A percentile compares a stretch with the other conserved stretches of the same genome.
Conservation (phyloP, 768 basidiomycete genomes). For the Cystobasidium ongulense region DNA sequence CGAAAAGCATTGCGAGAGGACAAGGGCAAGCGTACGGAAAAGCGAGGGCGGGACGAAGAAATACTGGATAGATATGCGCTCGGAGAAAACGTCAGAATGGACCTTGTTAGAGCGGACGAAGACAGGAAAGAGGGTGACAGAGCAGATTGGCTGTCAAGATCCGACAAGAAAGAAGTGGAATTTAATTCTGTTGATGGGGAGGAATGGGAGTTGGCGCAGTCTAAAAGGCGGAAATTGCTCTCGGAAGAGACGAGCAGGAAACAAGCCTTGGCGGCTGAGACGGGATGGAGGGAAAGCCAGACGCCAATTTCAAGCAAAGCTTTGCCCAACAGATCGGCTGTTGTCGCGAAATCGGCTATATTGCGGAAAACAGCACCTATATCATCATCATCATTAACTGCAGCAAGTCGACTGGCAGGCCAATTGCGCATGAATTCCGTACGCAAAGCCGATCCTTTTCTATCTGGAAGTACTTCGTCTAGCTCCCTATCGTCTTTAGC, state of each 20-base stretch:
- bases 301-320: neutral
- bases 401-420: neutral
- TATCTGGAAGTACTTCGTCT: neutral
- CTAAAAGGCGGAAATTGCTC: neutral
- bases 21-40: conserved; percentile 68
- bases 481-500: neutral
- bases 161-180: conserved; percentile 9
- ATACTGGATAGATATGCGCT: conserved; percentile 71
- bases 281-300: conserved; percentile 10
- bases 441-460: conserved; percentile 24
- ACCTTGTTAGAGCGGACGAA: conserved; percentile 49
- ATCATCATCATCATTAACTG: neutral
- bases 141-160: conserved; percentile 29
- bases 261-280: conserved; percentile 1
- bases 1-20: conserved; percentile 76
- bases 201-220: conserved; percentile 2
- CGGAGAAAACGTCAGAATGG: conserved; percentile 58
- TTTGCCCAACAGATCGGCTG: neutral
- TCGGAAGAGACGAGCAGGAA: neutral
- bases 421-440: conserved; percentile 21
- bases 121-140: conserved; percentile 62
- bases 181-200: neutral
- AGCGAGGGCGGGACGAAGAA: conserved; percentile 60
- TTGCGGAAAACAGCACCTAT: neutral
- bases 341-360: neutral